Percentiles rank a stretch among this genome's conserved stretches.
Evolutionary conservation across 306 rosid species (phyloP).

Genomic region (Morella rubra): DNA sequence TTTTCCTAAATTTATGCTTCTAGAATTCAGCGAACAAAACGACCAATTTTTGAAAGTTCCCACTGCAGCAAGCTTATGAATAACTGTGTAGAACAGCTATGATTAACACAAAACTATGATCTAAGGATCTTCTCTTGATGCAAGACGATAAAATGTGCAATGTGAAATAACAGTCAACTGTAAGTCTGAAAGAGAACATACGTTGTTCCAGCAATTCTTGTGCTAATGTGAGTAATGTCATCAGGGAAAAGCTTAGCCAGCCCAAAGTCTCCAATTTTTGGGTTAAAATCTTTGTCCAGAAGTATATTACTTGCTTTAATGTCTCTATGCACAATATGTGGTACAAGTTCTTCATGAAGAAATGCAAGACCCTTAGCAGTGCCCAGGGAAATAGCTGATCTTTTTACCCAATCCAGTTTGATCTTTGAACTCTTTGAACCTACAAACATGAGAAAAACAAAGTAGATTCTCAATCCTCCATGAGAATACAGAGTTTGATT

Average conservation of each 20-base stretch:
- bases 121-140: background rate
- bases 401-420: constrained; percentile 72
- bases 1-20: background rate
- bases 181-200: constrained; percentile 47
- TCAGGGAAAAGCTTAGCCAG: constrained; percentile 96
- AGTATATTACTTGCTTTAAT: constrained; percentile 94
- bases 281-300: constrained; percentile 65
- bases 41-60: background rate
- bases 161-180: constrained; percentile 23
- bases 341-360: constrained; percentile 90
- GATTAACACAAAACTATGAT: background rate
- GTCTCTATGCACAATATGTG: constrained; percentile 91
- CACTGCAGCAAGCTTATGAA: background rate
- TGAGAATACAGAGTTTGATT: constrained; percentile 11
- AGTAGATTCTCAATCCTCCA: constrained; percentile 4
- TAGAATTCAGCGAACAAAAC: background rate
- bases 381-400: constrained; percentile 74
- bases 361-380: constrained; percentile 76
- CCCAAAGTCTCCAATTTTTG: constrained; percentile 97
- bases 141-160: constrained; percentile 18
- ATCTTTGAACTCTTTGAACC: constrained; percentile 39
- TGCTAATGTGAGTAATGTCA: constrained; percentile 90
- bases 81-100: background rate
- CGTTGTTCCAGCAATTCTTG: constrained; percentile 98
- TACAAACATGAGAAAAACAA: constrained; percentile 33